Evolutionary conservation across 1,284 basidiomycete species (phyloP), one percentile per base, ranked within the genome.

Genomic region (Puccinia sorghi): DNA sequence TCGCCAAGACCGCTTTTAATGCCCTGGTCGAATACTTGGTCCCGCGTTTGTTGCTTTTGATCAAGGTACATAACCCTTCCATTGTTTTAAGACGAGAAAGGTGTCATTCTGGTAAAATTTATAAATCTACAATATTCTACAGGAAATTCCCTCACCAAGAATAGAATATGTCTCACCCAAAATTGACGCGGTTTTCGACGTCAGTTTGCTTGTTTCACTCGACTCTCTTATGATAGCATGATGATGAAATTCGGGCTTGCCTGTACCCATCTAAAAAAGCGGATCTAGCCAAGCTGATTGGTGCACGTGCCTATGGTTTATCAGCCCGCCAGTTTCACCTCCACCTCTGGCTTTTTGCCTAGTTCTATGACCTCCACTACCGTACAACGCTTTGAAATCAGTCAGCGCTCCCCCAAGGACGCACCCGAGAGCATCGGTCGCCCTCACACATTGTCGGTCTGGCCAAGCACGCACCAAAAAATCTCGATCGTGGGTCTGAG

Each of bases 61-160:
- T 70, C 15, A 54, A 70, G 3, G 67, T 70, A 52, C 37, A 54
- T 54, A 20, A 43, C 63, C 9, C 20, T 43, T 43, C 27, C 3
- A 69, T 64, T 17, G 17, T 9, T 43, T 48, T 22, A 67, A 25
- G 13, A 25, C 59, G 41, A 63, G 9, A 39, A 25, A 9, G 57
- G 15, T 59, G 32, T 4, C 12, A 41, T 41, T 63, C 59, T 63
- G 17, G 20, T 22, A 32, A 54, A 63, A 5, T 25, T 57, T 32
- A 57, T 43, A 6, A 67, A 46, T 48, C 2, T 27, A 32, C 41
- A 7, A 48, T 63, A 63, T 27, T 48, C n/a, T 32, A 43, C 37
- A 76, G 73, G 73, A 76, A 67, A 76, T 76, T 39, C 73, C 73
- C 32, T 67, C 64, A 25, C 73, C 73, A 57, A 56, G 73, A 48